A percentile compares a stretch with the other conserved stretches of the same genome.
phyloP scores from a whole-genome alignment of 2,329 filamentous ascomycete genomes.

The Beauveria bassiana region DNA sequence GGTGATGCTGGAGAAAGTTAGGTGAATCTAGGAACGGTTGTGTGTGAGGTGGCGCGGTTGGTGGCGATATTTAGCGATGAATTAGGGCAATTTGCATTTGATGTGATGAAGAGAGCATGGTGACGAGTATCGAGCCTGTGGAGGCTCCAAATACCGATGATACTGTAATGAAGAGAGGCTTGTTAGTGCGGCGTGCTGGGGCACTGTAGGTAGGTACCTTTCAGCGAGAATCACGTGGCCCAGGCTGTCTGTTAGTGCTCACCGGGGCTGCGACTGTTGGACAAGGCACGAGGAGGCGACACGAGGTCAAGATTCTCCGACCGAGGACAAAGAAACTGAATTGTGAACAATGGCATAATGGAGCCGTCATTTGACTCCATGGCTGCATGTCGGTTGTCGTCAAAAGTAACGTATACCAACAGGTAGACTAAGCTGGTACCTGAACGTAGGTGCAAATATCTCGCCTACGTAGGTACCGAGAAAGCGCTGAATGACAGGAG shows the following conservation, averaged over 20 bases:
- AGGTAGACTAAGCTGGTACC: no score
- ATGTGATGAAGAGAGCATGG: no score
- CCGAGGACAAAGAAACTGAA: not conserved
- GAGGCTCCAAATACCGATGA: no score
- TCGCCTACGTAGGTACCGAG: no score
- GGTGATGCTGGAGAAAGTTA: constrained; percentile 41
- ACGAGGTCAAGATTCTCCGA: not conserved
- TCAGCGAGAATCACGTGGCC: not conserved
- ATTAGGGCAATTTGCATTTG: no score
- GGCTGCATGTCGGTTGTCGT: not conserved
- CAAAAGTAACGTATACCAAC: no score
- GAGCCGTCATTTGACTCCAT: not conserved
- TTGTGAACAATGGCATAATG: not conserved
- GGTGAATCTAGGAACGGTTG: not conserved
- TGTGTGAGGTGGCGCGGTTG: no score
- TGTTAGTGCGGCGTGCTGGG: not conserved
- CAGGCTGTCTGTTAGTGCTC: not conserved
- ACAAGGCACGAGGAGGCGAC: not conserved
- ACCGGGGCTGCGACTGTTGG: not conserved
- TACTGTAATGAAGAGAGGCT: no score
- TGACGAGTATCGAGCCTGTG: no score
- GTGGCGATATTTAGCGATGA: no score
- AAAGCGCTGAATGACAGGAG: no score
- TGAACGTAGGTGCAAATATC: no score
- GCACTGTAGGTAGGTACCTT: not conserved